Evolutionary conservation across 441 rosid genomes (phyloP), one percentile per base, ranked within the genome.

Genomic region (Corymbia calophylla): DNA sequence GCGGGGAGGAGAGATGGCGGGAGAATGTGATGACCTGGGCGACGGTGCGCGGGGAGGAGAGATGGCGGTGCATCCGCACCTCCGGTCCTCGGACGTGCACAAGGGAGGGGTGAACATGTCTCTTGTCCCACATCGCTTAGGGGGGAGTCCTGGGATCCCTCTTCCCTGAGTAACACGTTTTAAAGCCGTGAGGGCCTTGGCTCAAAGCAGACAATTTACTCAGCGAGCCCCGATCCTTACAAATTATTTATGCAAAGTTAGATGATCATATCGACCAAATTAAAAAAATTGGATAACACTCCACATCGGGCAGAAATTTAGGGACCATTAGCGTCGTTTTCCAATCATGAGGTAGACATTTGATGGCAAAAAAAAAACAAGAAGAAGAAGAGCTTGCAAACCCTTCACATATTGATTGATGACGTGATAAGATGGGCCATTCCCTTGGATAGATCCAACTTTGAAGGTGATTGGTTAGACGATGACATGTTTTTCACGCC

Each of bases 301-400:
- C 0, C 3, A 44, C 8, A 44, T 77, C 2, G 8, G 8, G 9
- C 9, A 1, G 1, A 44, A 77, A 1, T 23, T 44, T 2, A 39
- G 1, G 1, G 7, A 19, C 15, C 35, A 11, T 19, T 3, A 11
- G 1, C 0, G 2, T 35, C 1, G 8, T 19, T 70, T 70, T 35
- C 1, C 8, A 35, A 68, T 70, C 81, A 64, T 1, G 11, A 64
- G 15, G 3, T 4, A 15, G 73, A 64, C 73, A n/a, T n/a, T 64
- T n/a, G 19, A 62, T 62, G 18, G n/a, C 9, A 3, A 62, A 7
- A 3, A 60, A 23, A 8, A 56, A 56, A 56, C 3, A 11, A 21
- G 6, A 12, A 21, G 7, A 9, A 73, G 9, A 23, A 31, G 8
- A 11, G 29, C 9, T 21, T 39, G n/a, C 5, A 39, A 21, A 21